Base-by-base conservation (phyloP, 2,329 filamentous ascomycete species). In the Neonectria neomacrospora region DNA sequence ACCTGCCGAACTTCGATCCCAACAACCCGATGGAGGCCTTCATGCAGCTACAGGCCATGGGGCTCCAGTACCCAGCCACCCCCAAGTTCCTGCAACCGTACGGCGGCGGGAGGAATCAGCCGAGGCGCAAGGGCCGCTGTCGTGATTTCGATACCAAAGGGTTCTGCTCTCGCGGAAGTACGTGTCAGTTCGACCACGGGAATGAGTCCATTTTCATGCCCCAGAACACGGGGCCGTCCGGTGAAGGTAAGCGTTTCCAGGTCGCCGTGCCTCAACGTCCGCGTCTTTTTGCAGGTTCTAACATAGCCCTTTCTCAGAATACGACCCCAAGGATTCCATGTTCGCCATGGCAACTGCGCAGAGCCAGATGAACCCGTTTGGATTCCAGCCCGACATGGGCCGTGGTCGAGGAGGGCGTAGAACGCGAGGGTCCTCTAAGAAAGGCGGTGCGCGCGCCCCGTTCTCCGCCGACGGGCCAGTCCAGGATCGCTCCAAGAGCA, bases 131-230 rank as follows among this genome's bases (percentile, higher is more conserved):
- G 66, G 77, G 82, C 60, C 82, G 87, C 61, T 94, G 91, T 73
- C 83, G 86, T 61, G 89, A 93, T 75, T 93, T 91, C 70, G 90
- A 93, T 61, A 86, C 80, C 1, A 91, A 91, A 69, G 92, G 92
- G 0, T 92, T 86, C 71, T 94, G 92, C 73, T 84, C 88, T 6
- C 81, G 88, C 41, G 90, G 91, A 3, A 87, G 82, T 69, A 85
- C 83, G 22, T 94, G 92, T 77, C 84, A 82, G 41, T 93, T 86
- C 70, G 88, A 93, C 69, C 92, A 95, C 73, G 88, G 86, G 9
- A 82, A 83, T 54, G 83, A 88, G 65, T 80, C 83, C 12, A 66
- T 78, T 3, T 81, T 77, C 54, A 69, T 80, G 30, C 77, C 79
- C n/a, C 66, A 66, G 12, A 22, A 23, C 11, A 60, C 69, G 52